Evolutionary conservation across 108 stramenopile genomes (phyloP), one percentile per base, ranked within the genome.

Genomic region (Stephanodiscus triporus): DNA sequence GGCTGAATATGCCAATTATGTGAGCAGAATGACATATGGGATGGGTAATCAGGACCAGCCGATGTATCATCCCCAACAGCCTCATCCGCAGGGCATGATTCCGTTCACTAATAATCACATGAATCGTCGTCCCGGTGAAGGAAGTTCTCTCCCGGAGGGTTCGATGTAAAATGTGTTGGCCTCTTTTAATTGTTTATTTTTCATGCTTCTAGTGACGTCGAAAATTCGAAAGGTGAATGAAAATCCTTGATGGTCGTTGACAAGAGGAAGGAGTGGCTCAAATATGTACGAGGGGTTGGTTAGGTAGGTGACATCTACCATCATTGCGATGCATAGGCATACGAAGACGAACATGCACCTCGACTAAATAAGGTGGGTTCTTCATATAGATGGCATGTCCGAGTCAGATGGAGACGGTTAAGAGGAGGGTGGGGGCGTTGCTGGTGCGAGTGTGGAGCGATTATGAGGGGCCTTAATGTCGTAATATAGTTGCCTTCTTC

Each of bases 341-440:
- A 95, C 94, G 1, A 91, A 91, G 26, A 93, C 91, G 4, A 95
- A 95, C 77, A 95, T 95, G 94, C 89, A 91, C 63, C 91, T 95
- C 14, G 94, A 95, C 58, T 91, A 95, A 70, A 87, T 90, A 7
- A 85, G 94, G 58, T 71, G 90, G 37, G 86, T 87, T 23, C 65
- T 95, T 56, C 86, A 91, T 20, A 95, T 95, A 68, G 91, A 95
- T 70, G 94, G 94, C 9, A 93, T 91, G n/a, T 83, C n/a, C 78
- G 9, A 87, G 85, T 26, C 91, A 95, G 70, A 91, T 95, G 65
- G 88, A 84, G 50, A 84, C 87, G 7, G 94, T 95, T 47, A 91
- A 89, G 69, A 91, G 90, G 65, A 81, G 94, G 54, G 90, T 95
- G 11, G 84, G 85, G 48, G 90, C 89, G 5, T 67, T 95, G 68